phyloP scores from a whole-genome alignment of 352 stramenopile genomes.

The Blastocystis sp. region DNA sequence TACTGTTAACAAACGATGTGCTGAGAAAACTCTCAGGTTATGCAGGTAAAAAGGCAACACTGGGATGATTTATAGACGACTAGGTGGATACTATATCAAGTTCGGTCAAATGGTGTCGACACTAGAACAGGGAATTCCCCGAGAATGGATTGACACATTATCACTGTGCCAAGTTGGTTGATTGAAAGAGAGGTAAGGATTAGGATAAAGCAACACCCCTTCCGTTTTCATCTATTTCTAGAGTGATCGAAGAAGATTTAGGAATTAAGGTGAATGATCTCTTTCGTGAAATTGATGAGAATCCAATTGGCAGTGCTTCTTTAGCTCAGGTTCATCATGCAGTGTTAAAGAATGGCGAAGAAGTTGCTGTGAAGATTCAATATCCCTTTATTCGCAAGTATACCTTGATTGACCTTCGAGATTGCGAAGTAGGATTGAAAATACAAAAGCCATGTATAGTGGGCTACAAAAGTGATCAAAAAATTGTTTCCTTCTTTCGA shows the following conservation, averaged over 20 bases:
- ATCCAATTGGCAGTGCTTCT: constrained; percentile 80
- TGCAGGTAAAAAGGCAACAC: background rate
- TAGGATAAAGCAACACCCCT: constrained; percentile 57
- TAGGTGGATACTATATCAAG: constrained; percentile 62
- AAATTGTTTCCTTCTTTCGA: constrained; percentile 58
- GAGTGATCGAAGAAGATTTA: constrained; percentile 54
- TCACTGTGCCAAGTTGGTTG: constrained; percentile 32
- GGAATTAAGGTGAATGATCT: background rate
- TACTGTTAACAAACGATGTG: constrained; percentile 37
- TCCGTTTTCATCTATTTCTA: constrained; percentile 36
- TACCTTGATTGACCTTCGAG: constrained; percentile 72
- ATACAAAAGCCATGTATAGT: background rate
- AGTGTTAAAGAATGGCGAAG: constrained; percentile 75
- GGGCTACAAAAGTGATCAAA: constrained; percentile 58
- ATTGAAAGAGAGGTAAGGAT: background rate
- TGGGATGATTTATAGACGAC: background rate
- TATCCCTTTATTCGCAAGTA: constrained; percentile 81
- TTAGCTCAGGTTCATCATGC: constrained; percentile 81
- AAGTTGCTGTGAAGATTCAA: constrained; percentile 85
- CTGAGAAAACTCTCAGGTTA: background rate
- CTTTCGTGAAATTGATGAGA: constrained; percentile 70
- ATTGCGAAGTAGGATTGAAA: background rate
- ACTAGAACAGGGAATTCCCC: constrained; percentile 17
- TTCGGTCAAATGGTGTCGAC: constrained; percentile 63
- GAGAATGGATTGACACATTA: constrained; percentile 49